These are phyloP conservation scores for Metarhizium sp. DNA, from an alignment of 2,329 filamentous ascomycete species.

Conservation along the genomic window DNA sequence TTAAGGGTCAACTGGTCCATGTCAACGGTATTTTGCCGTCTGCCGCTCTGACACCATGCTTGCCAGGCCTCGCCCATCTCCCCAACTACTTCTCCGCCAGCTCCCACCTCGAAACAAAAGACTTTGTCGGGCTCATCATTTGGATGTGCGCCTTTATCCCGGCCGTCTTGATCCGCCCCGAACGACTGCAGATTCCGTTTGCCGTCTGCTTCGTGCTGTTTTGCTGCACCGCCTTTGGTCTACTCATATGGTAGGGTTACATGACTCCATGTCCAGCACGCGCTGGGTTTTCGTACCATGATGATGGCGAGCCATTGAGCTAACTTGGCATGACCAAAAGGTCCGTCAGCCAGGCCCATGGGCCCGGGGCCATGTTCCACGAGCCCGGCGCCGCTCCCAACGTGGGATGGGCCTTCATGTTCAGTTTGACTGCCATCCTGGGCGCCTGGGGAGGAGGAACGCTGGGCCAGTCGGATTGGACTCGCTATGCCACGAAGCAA, in stretches of 20 bases:
- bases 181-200: too few relatives aligned
- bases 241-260: too few relatives aligned
- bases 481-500: conserved; percentile 13
- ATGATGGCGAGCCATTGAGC: too few relatives aligned
- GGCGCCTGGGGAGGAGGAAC: conserved; percentile 17
- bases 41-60: too few relatives aligned
- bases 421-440: conserved; percentile 19
- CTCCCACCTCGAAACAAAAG: conserved; percentile 16
- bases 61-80: conserved; percentile 11
- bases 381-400: conserved; percentile 11
- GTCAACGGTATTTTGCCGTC: too few relatives aligned
- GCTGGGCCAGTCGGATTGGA: conserved; percentile 19
- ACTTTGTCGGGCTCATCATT: conserved; percentile 14
- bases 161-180: too few relatives aligned
- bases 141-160: too few relatives aligned
- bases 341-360: conserved; percentile 13
- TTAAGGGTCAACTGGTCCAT: too few relatives aligned
- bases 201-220: too few relatives aligned
- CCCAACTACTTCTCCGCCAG: conserved; percentile 13
- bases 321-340: conserved; percentile 8
- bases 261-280: too few relatives aligned
- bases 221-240: too few relatives aligned
- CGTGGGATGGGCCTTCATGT: conserved; percentile 20
- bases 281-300: too few relatives aligned
- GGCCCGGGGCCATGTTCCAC: conserved; percentile 14